Evolutionary conservation across 108 stramenopile species (phyloP), one percentile per base, ranked within the genome.

Genomic region (Skeletonema marinoi): DNA sequence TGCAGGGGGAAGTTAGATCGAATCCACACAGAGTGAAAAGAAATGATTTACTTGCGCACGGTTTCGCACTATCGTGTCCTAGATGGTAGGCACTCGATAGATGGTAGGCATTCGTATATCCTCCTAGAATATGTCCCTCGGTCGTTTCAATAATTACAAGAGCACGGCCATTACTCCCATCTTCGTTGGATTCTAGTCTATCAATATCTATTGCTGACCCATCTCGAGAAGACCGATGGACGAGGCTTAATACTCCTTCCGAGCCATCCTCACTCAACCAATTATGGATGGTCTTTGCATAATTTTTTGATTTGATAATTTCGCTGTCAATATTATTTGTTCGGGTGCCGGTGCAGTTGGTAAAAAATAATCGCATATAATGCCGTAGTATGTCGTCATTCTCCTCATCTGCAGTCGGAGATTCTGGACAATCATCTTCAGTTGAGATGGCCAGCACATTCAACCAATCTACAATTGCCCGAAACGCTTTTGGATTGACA

Each of bases 221-320:
- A 65, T 73, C 73, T 16, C 25, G 10, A 31, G 73, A 73, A 32
- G 64, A 32, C 6, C 42, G 41, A 63, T 65, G 65, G 0, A 73
- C 29, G 1, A 73, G 32, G 0, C 17, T 11, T 6, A 71, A 25
- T 3, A 35, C 29, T 30, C 70, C 58, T 2, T 60, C 48, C 0
- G 32, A 60, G 2, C 32, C 13, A 21, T 71, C 70, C 58, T 71
- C 70, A 6, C 10, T 30, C 6, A 71, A 54, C 70, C 70, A 71
- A 59, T 60, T 3, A 16, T 36, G 54, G 13, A 71, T 5, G 0
- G 36, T 25, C 1, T 60, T n/a, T 21, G 21, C 10, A 10, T 71
- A 1, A 1, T 14, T 13, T 3, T 12, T 1, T 3, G 9, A 3
- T 25, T 8, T 42, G 32, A 60, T 60, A 11, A 71, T 60, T n/a